Base-by-base conservation (phyloP, 2,329 filamentous ascomycete genomes). In the Xylaria sp. region DNA sequence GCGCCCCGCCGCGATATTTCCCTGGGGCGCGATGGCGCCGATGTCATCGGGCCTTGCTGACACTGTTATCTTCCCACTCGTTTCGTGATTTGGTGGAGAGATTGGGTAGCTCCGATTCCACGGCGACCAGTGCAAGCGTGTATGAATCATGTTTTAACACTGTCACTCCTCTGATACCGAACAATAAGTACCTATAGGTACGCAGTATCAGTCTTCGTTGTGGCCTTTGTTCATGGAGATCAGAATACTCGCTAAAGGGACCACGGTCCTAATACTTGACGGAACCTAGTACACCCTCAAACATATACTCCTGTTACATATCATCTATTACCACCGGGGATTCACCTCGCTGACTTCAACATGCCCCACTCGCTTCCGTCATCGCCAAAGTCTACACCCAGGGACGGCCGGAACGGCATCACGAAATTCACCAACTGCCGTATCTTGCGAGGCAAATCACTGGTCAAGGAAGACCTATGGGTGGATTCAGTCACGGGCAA, bases 401-500 rank as follows among this genome's bases (percentile, higher is more conserved):
- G 76, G 39, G 84, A 85, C 71, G 86, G 78, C 23, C 73, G 74
- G 59, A 80, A 79, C 49, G 78, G 86, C 76, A 91, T 97, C 78
- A 94, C 92, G 78, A 96, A 95, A 79, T 92, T 97, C 79, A 96
- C 93, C 77, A 97, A 97, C 82, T 97, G 94, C 79, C 90, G 91
- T 60, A 83, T 97, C 31, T 85, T 95, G 68, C 90, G 89, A 76
- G 89, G 88, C 73, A 86, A 91, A 72, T 77, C 84, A 23, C 85
- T 97, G 31, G 86, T 97, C 54, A 81, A 89, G 54, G 90, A 92
- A 71, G 94, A 97, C 77, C 86, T 97, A n/a, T 97, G 94, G 94
- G 90, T 97, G 69, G 94, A 92, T 79, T 92, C 93, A 0, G 78
- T 86, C 18, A 93, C 91, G 1, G 94, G 94, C 73, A 94, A 93